Evolutionary conservation across 106 monocot species (phyloP), one percentile per base, ranked within the genome.

Genomic region (Vanilla planifolia): DNA sequence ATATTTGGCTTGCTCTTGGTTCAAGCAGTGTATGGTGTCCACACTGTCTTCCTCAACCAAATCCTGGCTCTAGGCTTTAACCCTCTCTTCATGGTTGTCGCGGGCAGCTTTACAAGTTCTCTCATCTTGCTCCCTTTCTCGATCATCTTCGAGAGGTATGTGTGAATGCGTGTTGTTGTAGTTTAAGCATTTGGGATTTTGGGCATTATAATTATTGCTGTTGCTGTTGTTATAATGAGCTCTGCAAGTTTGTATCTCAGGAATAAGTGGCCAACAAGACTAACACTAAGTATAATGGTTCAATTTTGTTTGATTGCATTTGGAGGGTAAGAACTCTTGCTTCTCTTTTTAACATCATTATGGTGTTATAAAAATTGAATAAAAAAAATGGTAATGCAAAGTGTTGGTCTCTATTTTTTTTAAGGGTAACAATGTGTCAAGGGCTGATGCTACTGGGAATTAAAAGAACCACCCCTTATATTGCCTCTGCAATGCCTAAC

Each of bases 401-500:
- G n/a, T 45, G 13, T n/a, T 6, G 48, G 4, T 43, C 39, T 37
- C 32, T 4, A 0, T 11, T 32, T 20, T 7, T 60, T 8, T 47
- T 15, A 43, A 79, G 82, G 56, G 63, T 60, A 3, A 61, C 62
- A 13, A 33, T 69, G 35, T 82, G 66, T 66, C 86, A 87, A 67
- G 55, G 28, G 26, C 63, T 87, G 7, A 69, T 63, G 50, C 25
- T 82, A 26, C 2, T 66, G 8, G 86, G 86, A 33, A 69, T 79
- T 2, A 73, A 87, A 65, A 79, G 66, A 36, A 73, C 86, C 36
- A 75, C 82, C 3, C 82, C 86, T 28, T 65, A 75, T 4, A 63
- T 87, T 26, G 86, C 86, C 7, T 73, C 86, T 46, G 86, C 86
- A 33, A 82, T 87, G 82, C 86, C 86, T 9, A 87, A 87, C 41